Evolutionary conservation across 768 basidiomycete species (phyloP), one percentile per base, ranked within the genome.

Genomic region (Suillus weaverae): DNA sequence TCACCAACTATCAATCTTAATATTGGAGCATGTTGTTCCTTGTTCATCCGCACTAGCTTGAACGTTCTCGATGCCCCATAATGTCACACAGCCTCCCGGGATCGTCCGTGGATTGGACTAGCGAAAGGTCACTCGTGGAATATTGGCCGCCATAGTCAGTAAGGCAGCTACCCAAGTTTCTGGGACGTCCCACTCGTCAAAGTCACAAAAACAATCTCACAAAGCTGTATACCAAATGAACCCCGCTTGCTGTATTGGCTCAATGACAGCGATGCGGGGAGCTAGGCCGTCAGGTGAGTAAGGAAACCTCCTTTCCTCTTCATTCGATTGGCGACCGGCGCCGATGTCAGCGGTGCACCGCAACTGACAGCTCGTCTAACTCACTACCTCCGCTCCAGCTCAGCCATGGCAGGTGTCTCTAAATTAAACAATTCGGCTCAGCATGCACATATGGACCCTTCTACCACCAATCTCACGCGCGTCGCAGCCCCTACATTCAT

Each of bases 211-310:
- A 70, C 7, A 57, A 67, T 57, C 81, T 90, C 62, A 73, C 76
- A 3, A 84, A 88, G 69, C 84, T 90, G 36, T 82, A 80, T 64
- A 77, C 90, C 62, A 88, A 61, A 78, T 79, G 3, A 88, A 86
- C 64, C 4, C 79, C 90, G 2, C 70, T 78, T 54, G 81, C 85
- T n/a, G 82, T 90, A 48, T 71, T 81, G 5, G 68, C 64, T 90
- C 32, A 74, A 74, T 50, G 76, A 76, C 11, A 88, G 86, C 67
- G 67, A 62, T 0, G 68, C 74, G 79, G 77, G 67, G 80, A 80
- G 54, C 69, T 90, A 20, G 83, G 83, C 67, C 78, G 43, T 84
- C 85, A 70, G 83, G 85, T 89, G 68, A 69, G 84, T 77, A 11
- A 39, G 36, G 33, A 36, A 14, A 48, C 4, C 3, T 26, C 4